phyloP scores from a whole-genome alignment of 768 basidiomycete genomes.

The Suillus variegatus region DNA sequence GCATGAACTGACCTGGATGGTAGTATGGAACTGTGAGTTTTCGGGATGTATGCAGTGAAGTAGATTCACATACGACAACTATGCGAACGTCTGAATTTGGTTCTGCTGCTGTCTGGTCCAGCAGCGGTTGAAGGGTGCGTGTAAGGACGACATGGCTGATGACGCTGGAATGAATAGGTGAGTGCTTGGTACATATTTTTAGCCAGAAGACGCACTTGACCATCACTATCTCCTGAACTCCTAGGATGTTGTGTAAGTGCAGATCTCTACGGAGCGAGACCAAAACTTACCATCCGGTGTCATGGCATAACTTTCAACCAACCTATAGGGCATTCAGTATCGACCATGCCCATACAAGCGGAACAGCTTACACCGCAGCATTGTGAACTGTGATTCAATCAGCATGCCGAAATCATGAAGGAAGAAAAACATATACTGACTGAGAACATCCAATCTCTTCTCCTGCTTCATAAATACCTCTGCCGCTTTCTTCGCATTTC shows the following conservation, averaged over 20 bases:
- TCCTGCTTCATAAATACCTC: slow-evolving; percentile 52
- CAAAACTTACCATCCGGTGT: slow-evolving; percentile 28
- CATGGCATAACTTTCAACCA: slow-evolving; percentile 19
- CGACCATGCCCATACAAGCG: not conserved
- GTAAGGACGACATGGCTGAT: slow-evolving; percentile 60
- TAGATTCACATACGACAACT: slow-evolving; percentile 46
- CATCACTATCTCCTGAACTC: slow-evolving; percentile 40
- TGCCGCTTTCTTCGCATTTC: slow-evolving; percentile 47
- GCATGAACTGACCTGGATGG: slow-evolving; percentile 35
- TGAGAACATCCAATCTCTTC: slow-evolving; percentile 52
- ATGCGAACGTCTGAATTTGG: slow-evolving; percentile 60
- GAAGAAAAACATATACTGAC: slow-evolving; percentile 32
- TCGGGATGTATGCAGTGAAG: too few relatives aligned
- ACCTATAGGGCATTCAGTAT: slow-evolving; percentile 16
- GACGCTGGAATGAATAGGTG: slow-evolving; percentile 34
- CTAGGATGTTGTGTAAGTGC: slow-evolving; percentile 21
- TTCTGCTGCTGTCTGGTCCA: slow-evolving; percentile 50
- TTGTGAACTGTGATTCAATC: slow-evolving; percentile 49
- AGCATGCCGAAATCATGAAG: not conserved
- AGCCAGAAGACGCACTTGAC: slow-evolving; percentile 41
- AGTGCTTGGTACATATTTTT: not conserved
- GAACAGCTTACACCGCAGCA: slow-evolving; percentile 45
- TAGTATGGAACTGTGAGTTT: not conserved
- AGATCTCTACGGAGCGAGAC: too few relatives aligned
- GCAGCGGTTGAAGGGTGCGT: slow-evolving; percentile 50